Conservation (phyloP, 345 rosid genomes). For the Salix udensis region DNA sequence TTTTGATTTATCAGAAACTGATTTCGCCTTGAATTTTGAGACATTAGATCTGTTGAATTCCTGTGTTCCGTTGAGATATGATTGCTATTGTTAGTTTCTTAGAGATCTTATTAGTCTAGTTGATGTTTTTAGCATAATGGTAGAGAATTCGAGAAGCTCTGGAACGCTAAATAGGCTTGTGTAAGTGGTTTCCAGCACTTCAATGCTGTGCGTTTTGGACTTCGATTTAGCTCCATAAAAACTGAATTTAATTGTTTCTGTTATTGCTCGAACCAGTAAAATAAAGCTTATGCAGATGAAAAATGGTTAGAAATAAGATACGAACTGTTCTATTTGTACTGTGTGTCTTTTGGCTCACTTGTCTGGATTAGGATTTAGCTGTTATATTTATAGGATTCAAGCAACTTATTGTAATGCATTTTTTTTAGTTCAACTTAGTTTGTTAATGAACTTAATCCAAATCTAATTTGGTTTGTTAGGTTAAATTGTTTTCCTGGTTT, state of each 20-base stretch:
- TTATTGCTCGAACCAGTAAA: neutral
- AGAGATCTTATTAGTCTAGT: neutral
- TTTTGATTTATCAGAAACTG: neutral
- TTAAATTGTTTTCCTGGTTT: neutral
- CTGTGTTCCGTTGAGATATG: neutral
- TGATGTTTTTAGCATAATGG: neutral
- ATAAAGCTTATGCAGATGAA: neutral
- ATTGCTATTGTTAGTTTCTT: neutral
- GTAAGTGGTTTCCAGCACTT: neutral
- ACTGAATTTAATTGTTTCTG: neutral
- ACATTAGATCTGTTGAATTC: neutral
- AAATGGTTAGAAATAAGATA: neutral
- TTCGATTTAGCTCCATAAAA: neutral
- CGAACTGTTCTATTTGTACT: neutral
- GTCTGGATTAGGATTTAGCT: neutral
- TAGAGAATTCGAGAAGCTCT: neutral
- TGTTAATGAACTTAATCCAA: neutral
- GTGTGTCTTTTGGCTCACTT: neutral
- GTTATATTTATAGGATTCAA: neutral
- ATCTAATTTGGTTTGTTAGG: neutral
- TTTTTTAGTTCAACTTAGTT: neutral
- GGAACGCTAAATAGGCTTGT: no score
- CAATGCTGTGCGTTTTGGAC: neutral
- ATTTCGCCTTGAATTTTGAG: neutral
- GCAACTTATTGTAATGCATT: neutral